Base-by-base conservation (phyloP, 495 filamentous ascomycete species). In the Aspergillus sparsus region DNA sequence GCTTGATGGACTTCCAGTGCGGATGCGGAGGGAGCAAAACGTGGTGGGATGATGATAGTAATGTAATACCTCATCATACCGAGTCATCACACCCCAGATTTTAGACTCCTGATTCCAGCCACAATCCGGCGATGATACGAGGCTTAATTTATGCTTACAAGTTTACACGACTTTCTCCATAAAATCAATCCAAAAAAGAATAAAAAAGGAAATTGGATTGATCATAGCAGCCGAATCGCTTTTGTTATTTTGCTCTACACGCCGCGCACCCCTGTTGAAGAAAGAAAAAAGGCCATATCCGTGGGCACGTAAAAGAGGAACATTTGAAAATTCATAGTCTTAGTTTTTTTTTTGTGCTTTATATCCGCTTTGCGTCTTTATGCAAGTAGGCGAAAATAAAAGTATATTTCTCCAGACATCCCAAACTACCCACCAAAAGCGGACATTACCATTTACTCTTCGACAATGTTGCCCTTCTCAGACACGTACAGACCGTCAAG, bases 401-500 rank as follows among this genome's bases (percentile, higher is more conserved):
- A 60, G 36, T 34, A 31, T 54, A 54, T 54, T 65, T 75, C 71
- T 72, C 71, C 73, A 65, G 70, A 74, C 74, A 77, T 71, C 74
- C 70, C 68, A 68, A 67, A 67, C 71, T 68, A 71, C 66, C 69
- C 66, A 41, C 61, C 68, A 68, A 74, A 70, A 66, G 59, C 63
- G 65, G 66, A 68, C 68, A 66, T 58, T 67, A 71, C 68, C 69
- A 66, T 78, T 75, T 82, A 83, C 55, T 87, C 89, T 72, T 90
- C 89, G 66, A 82, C 81, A 68, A 98, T 89, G 86, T 98, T 95
- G 77, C 88, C 87, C 83, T 87, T 87, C 90, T 98, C 93, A 68
- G 92, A 96, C 70, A 98, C 94, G 83, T 98, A 98, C 77, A 98
- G 82, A 86, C 94, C 94, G 82, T 98, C 94, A 85, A 98, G 85